These are phyloP conservation scores for Megacollybia marginata DNA, from an alignment of 768 basidiomycete genomes.

Conservation along the genomic window DNA sequence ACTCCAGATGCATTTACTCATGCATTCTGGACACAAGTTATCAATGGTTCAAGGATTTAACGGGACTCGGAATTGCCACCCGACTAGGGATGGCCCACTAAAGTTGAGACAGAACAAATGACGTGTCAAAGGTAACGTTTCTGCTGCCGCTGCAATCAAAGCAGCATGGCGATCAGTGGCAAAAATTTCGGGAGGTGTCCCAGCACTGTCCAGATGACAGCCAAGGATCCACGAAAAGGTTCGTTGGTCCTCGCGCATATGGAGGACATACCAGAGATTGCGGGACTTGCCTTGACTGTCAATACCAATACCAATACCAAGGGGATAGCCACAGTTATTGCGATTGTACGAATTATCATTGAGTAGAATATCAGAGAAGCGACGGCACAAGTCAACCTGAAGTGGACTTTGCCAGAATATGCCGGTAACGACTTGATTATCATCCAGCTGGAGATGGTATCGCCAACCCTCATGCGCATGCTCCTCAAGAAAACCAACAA, in stretches of 20 bases:
- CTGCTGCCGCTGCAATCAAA: neutral
- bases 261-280: neutral
- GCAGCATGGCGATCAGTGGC: neutral
- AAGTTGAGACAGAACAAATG: neutral
- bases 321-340: neutral
- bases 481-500: neutral
- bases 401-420: neutral
- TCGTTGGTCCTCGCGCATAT: too few species aligned
- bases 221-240: too few species aligned
- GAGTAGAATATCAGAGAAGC: neutral
- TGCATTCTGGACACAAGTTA: too few species aligned
- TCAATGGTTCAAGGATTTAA: too few species aligned
- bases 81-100: too few species aligned
- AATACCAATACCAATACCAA: neutral
- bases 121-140: neutral
- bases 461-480: neutral
- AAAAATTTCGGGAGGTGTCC: neutral
- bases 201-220: neutral
- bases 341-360: neutral
- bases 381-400: neutral
- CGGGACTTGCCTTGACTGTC: neutral
- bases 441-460: neutral
- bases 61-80: too few species aligned
- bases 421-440: neutral
- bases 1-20: too few species aligned